Evolutionary conservation across 345 rosid species (phyloP).

Genomic region (Acer campestre): DNA sequence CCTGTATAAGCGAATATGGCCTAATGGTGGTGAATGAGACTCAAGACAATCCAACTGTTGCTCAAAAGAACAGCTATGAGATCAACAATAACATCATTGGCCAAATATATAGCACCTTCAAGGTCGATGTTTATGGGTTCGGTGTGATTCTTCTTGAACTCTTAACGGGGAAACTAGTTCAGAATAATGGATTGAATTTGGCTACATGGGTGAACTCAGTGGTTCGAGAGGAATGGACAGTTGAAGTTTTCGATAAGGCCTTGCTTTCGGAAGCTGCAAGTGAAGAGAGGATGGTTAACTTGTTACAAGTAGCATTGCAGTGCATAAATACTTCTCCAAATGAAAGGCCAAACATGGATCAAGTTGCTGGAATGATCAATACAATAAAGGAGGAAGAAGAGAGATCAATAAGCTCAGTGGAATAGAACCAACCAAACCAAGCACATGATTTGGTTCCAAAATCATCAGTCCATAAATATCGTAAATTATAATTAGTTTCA

Average conservation of each 20-base stretch:
- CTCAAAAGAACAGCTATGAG: constrained; percentile 19
- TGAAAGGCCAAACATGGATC: constrained; percentile 48
- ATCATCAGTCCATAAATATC: not conserved
- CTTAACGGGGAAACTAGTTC: constrained; percentile 56
- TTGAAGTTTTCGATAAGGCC: constrained; percentile 53
- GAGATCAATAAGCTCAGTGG: constrained; percentile 36
- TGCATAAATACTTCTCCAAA: constrained; percentile 44
- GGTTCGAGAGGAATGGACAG: constrained; percentile 66
- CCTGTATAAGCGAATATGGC: constrained; percentile 61
- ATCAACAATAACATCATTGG: not conserved
- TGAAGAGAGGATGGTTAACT: constrained; percentile 59
- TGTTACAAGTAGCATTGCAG: constrained; percentile 49
- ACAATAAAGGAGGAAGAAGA: constrained; percentile 51
- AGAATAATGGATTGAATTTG: constrained; percentile 46
- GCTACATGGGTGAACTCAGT: constrained; percentile 57
- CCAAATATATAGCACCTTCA: constrained; percentile 24
- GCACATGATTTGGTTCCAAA: constrained; percentile 2
- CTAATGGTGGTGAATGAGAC: constrained; percentile 36
- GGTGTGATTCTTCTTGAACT: constrained; percentile 71
- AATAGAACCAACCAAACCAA: constrained; percentile 1
- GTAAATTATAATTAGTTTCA: not conserved
- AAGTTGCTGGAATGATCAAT: constrained; percentile 37
- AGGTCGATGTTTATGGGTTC: constrained; percentile 41
- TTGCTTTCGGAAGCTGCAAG: constrained; percentile 47
- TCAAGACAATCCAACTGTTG: constrained; percentile 24